These are phyloP conservation scores for Torrubiellomyces zombiae DNA, from an alignment of 2,329 filamentous ascomycete genomes.

Conservation along the genomic window DNA sequence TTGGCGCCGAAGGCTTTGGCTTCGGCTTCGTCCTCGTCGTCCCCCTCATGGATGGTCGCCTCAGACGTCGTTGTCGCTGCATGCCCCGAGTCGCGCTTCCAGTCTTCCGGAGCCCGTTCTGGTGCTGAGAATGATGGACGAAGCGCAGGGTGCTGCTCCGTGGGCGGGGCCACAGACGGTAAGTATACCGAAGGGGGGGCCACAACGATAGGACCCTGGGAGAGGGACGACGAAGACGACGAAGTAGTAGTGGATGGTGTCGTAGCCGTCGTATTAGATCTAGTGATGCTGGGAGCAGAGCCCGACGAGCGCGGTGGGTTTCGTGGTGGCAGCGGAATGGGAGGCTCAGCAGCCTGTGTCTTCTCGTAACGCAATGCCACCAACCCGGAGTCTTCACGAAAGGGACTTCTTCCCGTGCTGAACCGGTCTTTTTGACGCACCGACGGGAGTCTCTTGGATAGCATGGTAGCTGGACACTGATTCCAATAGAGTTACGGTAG, in stretches of 20 bases:
- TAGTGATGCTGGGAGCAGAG: slow-evolving; percentile 4
- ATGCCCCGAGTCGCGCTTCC: slow-evolving; percentile 39
- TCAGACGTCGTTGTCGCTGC: slow-evolving; percentile 21
- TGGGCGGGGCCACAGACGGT: slow-evolving; percentile 23
- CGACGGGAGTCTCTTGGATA: slow-evolving; percentile 24
- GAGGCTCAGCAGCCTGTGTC: slow-evolving; percentile 38
- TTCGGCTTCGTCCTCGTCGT: slow-evolving; percentile 18
- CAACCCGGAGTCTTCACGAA: slow-evolving; percentile 32
- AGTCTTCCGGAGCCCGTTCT: slow-evolving; percentile 18
- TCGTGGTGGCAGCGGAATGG: slow-evolving; percentile 33
- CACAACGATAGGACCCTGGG: slow-evolving; percentile 14
- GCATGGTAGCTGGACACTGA: slow-evolving; percentile 14
- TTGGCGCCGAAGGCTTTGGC: neutral
- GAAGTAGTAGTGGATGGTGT: slow-evolving; percentile 4
- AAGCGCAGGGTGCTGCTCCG: slow-evolving; percentile 37
- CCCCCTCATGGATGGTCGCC: slow-evolving; percentile 21
- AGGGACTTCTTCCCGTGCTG: slow-evolving; percentile 13
- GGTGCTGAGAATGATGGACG: slow-evolving; percentile 12
- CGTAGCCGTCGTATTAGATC: slow-evolving; percentile 10
- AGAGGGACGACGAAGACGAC: slow-evolving; percentile 10
- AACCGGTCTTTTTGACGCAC: slow-evolving; percentile 25
- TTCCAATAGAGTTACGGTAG: slow-evolving; percentile 3
- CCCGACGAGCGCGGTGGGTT: slow-evolving; percentile 8
- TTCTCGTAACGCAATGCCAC: slow-evolving; percentile 45
- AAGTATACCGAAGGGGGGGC: slow-evolving; percentile 11